phyloP scores from a whole-genome alignment of 2,329 filamentous ascomycete genomes.

The Stachybotrys echinatus region DNA sequence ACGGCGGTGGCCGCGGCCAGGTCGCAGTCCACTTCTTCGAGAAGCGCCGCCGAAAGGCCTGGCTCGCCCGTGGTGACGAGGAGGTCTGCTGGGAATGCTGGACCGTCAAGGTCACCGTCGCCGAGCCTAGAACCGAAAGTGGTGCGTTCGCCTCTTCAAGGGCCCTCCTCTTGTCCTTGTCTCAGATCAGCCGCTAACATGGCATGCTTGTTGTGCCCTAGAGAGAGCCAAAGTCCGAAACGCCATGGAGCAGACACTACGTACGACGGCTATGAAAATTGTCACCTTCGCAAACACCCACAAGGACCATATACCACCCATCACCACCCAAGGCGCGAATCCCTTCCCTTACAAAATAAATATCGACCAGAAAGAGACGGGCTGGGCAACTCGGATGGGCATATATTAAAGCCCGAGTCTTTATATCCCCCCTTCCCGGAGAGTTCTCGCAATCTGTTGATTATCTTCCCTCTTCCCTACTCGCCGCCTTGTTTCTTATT shows the following conservation, averaged over 20 bases:
- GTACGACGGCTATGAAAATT: constrained; percentile 85
- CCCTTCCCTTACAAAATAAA: constrained; percentile 93
- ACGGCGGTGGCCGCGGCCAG: constrained; percentile 62
- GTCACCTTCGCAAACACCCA: constrained; percentile 80
- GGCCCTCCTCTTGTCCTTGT: neutral
- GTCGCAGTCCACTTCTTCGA: constrained; percentile 92
- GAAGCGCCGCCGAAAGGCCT: constrained; percentile 77
- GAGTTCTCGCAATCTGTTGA: neutral
- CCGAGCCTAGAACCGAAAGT: constrained; percentile 80
- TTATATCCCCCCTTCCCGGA: neutral
- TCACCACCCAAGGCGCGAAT: constrained; percentile 89
- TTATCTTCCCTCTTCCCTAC: too few relatives aligned
- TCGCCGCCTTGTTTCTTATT: too few relatives aligned
- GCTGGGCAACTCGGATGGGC: constrained; percentile 75
- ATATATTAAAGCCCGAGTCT: constrained; percentile 47
- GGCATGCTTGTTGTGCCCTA: neutral
- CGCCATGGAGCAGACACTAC: constrained; percentile 85
- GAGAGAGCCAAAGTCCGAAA: constrained; percentile 85
- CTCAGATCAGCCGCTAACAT: neutral
- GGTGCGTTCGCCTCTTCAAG: constrained; percentile 46
- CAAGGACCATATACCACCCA: constrained; percentile 95
- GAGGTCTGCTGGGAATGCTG: constrained; percentile 97
- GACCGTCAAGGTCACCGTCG: constrained; percentile 90
- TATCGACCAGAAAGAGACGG: constrained; percentile 72
- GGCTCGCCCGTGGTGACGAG: constrained; percentile 77